Evolutionary conservation across 1,284 basidiomycete species (phyloP).

Genomic region (Tylopilus sp.): DNA sequence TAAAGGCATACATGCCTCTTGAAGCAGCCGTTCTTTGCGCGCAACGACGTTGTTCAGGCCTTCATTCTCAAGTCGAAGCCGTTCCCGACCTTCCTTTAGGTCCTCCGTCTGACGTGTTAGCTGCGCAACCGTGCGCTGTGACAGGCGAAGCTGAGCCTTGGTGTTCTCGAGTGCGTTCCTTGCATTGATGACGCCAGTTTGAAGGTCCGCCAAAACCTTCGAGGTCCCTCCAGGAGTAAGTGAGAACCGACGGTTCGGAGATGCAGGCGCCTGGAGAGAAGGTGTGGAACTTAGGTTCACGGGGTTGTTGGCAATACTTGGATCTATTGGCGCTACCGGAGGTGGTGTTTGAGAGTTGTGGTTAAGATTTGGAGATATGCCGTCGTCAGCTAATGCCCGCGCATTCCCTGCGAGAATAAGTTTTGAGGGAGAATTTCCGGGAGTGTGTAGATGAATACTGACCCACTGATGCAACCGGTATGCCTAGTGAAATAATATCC

Average conservation of each 20-base stretch:
- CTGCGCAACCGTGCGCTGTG: conserved; percentile 76
- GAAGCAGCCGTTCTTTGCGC: conserved; percentile 78
- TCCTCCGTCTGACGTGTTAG: conserved; percentile 82
- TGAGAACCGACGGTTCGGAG: conserved; percentile 54
- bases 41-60: conserved; percentile 80
- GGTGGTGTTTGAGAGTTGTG: conserved; percentile 31
- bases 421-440: conserved; percentile 16
- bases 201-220: conserved; percentile 78
- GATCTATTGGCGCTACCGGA: conserved; percentile 29
- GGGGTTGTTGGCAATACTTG: conserved; percentile 23
- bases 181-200: conserved; percentile 76
- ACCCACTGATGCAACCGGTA: conserved; percentile 79
- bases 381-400: conserved; percentile 73
- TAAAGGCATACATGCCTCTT: conserved; percentile 57
- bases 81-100: conserved; percentile 77
- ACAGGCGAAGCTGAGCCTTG: conserved; percentile 68
- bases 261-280: conserved; percentile 37
- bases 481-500: conserved; percentile 47
- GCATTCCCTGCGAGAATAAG: conserved; percentile 61
- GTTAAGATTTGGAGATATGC: conserved; percentile 37
- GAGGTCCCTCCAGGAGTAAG: conserved; percentile 75
- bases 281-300: conserved; percentile 25
- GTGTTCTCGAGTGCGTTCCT: conserved; percentile 79
- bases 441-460: conserved; percentile 27
- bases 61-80: conserved; percentile 80